Percentiles rank a stretch among this genome's conserved stretches.
phyloP scores from a whole-genome alignment of 2,329 filamentous ascomycete genomes.

The Podosphaera leucotricha region DNA sequence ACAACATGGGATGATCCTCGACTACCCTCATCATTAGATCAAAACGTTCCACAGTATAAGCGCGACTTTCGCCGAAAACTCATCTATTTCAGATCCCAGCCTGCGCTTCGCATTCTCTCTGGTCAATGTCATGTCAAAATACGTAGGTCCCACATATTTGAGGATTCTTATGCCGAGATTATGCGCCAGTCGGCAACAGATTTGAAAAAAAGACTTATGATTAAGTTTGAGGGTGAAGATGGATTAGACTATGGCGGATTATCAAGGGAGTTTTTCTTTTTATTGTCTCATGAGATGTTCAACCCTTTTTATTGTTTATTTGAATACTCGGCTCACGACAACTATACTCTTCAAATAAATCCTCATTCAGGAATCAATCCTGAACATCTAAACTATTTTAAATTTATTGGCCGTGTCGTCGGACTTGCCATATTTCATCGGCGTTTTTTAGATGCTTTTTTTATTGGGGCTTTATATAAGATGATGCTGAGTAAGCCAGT shows the following conservation, averaged over 20 bases:
- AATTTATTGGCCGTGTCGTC: conserved; percentile 94
- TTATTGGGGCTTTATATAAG: conserved; percentile 97
- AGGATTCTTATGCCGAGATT: conserved; percentile 96
- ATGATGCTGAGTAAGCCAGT: conserved; percentile 95
- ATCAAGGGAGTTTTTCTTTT: conserved; percentile 97
- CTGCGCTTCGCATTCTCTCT: conserved; percentile 79
- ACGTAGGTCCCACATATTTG: conserved; percentile 86
- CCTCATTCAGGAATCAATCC: conserved; percentile 98
- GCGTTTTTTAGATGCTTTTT: conserved; percentile 93
- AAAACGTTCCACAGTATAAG: conserved; percentile 98
- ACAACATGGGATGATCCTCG: conserved; percentile 97
- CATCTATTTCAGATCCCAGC: conserved; percentile 97
- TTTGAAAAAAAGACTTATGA: conserved; percentile 96
- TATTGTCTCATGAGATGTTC: conserved; percentile 99
- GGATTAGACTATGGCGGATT: conserved; percentile 94
- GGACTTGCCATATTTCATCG: conserved; percentile 95
- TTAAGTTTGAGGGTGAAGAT: conserved; percentile 98
- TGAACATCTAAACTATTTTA: conserved; percentile 98
- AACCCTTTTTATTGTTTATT: conserved; percentile 99
- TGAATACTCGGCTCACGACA: conserved; percentile 98
- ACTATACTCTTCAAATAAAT: conserved; percentile 99
- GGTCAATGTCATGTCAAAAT: conserved; percentile 98
- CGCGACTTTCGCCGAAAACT: conserved; percentile 93
- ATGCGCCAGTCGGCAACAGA: conserved; percentile 90
- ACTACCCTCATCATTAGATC: conserved; percentile 82